Evolutionary conservation across 139 green algal genomes (phyloP).

Genomic region (Penium margaritaceum): DNA sequence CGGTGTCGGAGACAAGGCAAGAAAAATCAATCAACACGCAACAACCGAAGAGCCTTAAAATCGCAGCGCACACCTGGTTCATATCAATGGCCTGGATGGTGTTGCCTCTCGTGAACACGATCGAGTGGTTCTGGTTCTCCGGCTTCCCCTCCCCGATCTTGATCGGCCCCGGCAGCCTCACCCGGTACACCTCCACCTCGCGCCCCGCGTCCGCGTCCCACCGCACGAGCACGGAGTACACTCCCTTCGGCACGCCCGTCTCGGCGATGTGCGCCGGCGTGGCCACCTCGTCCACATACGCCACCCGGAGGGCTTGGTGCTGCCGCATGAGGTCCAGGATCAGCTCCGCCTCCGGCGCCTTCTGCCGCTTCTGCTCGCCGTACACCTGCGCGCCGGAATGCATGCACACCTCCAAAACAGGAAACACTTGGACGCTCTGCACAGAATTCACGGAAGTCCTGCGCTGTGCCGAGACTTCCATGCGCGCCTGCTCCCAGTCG

Average conservation of each 20-base stretch:
- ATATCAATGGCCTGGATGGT: slow-evolving; percentile 49
- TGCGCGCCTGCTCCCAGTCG: no score
- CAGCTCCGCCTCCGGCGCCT: slow-evolving; percentile 9
- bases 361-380: slow-evolving; percentile 36
- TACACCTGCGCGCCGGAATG: no score
- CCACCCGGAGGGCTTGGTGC: slow-evolving; percentile 31
- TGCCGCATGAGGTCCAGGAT: slow-evolving; percentile 33
- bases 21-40: no score
- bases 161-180: slow-evolving; percentile 27
- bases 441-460: no score
- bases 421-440: no score
- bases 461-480: no score
- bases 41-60: no score
- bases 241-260: not conserved
- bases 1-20: no score
- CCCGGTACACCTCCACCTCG: slow-evolving; percentile 40
- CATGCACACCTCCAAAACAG: no score
- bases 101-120: slow-evolving; percentile 45
- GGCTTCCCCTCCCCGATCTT: slow-evolving; percentile 47
- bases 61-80: no score
- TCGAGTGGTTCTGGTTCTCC: slow-evolving; percentile 48
- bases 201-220: not conserved
- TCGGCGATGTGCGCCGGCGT: not conserved
- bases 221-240: slow-evolving; percentile 43
- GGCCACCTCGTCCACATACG: slow-evolving; percentile 46